These are phyloP conservation scores for Termitomyces sp. DNA, from an alignment of 768 basidiomycete species.

Conservation along the genomic window DNA sequence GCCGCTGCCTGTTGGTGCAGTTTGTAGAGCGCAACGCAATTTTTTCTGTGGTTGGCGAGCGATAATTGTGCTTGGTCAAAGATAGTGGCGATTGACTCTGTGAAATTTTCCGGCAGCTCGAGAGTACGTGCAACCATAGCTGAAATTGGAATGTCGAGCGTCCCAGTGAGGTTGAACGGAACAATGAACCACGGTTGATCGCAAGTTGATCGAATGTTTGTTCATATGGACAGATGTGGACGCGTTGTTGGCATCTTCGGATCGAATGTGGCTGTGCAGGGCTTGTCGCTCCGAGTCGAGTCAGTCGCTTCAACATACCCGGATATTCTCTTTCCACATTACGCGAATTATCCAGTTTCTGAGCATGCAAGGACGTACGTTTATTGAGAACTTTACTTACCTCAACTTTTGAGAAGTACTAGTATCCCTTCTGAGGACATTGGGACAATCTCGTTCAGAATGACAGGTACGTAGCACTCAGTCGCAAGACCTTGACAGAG, in stretches of 20 bases:
- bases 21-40: slow-evolving; percentile 83
- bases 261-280: not conserved
- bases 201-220: slow-evolving; percentile 8
- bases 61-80: slow-evolving; percentile 83
- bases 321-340: too few species aligned
- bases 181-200: slow-evolving; percentile 2
- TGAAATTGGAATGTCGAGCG: not conserved
- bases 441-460: too few species aligned
- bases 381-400: too few species aligned
- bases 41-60: slow-evolving; percentile 90
- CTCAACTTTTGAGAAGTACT: too few species aligned
- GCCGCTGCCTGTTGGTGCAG: slow-evolving; percentile 65
- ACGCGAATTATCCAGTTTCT: too few species aligned
- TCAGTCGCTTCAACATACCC: too few species aligned
- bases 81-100: slow-evolving; percentile 33
- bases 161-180: not conserved
- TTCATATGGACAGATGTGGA: slow-evolving; percentile 18
- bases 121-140: slow-evolving; percentile 22
- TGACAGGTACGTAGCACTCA: too few species aligned
- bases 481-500: too few species aligned
- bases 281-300: too few species aligned
- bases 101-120: slow-evolving; percentile 26
- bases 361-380: too few species aligned
- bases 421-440: too few species aligned
- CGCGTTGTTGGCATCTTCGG: slow-evolving; percentile 14